Evolutionary conservation across 2,329 filamentous ascomycete genomes (phyloP).

Genomic region (Beauveria varroae): DNA sequence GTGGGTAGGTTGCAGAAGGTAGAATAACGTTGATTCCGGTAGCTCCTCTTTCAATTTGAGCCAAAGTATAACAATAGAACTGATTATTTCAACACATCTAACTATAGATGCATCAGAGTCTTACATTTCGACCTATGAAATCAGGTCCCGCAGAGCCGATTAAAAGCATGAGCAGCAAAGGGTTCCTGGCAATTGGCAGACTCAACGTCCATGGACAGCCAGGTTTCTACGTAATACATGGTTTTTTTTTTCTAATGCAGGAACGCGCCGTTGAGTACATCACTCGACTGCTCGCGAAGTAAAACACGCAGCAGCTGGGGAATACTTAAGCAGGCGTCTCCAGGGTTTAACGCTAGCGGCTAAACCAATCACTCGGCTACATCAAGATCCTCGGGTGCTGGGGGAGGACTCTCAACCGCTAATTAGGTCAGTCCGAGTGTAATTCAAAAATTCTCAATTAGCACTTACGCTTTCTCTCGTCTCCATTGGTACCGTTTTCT

Average conservation of each 20-base stretch:
- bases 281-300: background rate
- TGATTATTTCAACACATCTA: background rate
- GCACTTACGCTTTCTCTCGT: slow-evolving; percentile 77
- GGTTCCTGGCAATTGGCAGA: background rate
- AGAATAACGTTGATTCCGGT: too few relatives aligned
- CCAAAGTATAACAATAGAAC: background rate
- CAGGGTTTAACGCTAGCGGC: background rate
- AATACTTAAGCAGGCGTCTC: slow-evolving; percentile 7
- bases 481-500: slow-evolving; percentile 73
- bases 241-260: background rate
- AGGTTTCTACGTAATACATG: slow-evolving; percentile 11
- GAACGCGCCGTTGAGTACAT: background rate
- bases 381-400: slow-evolving; percentile 89
- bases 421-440: slow-evolving; percentile 23
- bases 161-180: slow-evolving; percentile 7
- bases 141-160: slow-evolving; percentile 1
- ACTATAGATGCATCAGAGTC: background rate
- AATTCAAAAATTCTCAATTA: background rate
- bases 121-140: slow-evolving; percentile 10
- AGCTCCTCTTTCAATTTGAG: too few relatives aligned
- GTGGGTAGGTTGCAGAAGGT: too few relatives aligned
- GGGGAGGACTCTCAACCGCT: slow-evolving; percentile 69
- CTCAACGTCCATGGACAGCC: background rate
- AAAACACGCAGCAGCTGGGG: background rate
- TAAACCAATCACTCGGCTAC: slow-evolving; percentile 62